These are phyloP conservation scores for Eudorina sp. DNA, from an alignment of 139 green algal genomes.

Conservation along the genomic window DNA sequence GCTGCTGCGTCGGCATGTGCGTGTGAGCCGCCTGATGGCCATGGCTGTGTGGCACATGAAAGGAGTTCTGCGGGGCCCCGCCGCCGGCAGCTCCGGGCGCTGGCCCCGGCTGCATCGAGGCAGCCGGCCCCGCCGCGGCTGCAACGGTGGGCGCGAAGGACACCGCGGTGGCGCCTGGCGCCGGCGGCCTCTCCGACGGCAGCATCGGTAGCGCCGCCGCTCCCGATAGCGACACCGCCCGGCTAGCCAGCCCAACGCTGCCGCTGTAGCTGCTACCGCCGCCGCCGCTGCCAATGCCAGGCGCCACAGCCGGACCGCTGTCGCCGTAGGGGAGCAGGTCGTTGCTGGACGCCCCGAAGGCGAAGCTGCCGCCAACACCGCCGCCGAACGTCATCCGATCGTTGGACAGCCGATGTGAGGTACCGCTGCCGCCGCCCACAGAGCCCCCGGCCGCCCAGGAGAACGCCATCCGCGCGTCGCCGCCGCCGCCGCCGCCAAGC, in stretches of 20 bases:
- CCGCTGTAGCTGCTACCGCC: not conserved
- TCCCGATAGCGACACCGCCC: not conserved
- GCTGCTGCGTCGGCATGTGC: too few relatives aligned
- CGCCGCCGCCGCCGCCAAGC: not conserved
- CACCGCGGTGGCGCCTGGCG: too few relatives aligned
- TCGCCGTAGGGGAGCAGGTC: not conserved
- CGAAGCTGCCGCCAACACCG: not conserved
- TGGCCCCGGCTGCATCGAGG: not conserved
- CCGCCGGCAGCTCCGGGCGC: not conserved
- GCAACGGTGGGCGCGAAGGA: too few relatives aligned
- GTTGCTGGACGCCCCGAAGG: not conserved
- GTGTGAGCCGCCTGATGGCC: too few relatives aligned
- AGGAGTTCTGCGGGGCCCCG: not conserved
- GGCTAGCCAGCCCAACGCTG: not conserved
- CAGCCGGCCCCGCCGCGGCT: too few relatives aligned
- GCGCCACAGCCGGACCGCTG: not conserved
- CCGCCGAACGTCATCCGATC: not conserved
- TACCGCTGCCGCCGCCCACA: not conserved
- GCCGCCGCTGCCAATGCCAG: too few relatives aligned
- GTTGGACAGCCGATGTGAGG: not conserved
- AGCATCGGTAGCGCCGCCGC: not conserved
- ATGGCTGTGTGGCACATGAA: too few relatives aligned
- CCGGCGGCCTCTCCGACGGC: not conserved
- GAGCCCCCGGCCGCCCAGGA: not conserved
- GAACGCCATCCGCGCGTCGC: not conserved